Evolutionary conservation across 2,329 filamentous ascomycete species (phyloP), one percentile per base, ranked within the genome.

Genomic region (Acrodontium crateriforme): DNA sequence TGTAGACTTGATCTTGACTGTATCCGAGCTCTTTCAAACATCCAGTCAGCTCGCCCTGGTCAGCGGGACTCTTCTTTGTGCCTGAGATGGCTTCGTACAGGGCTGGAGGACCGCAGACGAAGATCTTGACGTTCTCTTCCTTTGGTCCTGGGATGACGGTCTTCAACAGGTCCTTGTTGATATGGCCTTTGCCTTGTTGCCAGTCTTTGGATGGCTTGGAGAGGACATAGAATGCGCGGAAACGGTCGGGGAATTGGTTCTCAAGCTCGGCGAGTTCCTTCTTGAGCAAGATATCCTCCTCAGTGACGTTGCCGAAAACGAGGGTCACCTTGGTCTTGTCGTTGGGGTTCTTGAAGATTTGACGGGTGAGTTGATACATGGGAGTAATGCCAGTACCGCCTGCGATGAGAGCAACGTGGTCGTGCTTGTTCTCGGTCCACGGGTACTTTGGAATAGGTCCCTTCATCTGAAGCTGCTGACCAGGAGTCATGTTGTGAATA

Each of bases 291-390:
- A 98, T 93, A 51, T 98, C 89, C 40, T 87, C 71, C 63, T 95
- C 82, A 15, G 63, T 65, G 35, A 94, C 61, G 63, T 95, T 98
- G 43, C 83, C 89, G 51, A 87, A 94, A 19, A 98, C 71, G 17
- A 98, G 74, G 5, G 87, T 95, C 22, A 98, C 84, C 67, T 93
- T 92, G 46, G 89, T 98, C 72, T 89, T 85, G 64, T 98, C 89
- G 23, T 81, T 72, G 35, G 87, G 83, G 71, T 94, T 92, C 60
- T 78, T 82, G 74, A 95, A 92, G 62, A 98, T 93, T 20, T 76
- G 70, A 38, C 82, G 82, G 40, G 74, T 67, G 24, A 98, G 74
- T 67, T 98, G 89, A 68, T 81, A 95, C 87, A 95, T 94, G 44
- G 89, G 89, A 8, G 89, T 89, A 56, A 98, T 92, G 36, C 89